These are phyloP conservation scores for Coemansia sp. DNA, from an alignment of 192 early-diverging fungal species.

Conservation along the genomic window DNA sequence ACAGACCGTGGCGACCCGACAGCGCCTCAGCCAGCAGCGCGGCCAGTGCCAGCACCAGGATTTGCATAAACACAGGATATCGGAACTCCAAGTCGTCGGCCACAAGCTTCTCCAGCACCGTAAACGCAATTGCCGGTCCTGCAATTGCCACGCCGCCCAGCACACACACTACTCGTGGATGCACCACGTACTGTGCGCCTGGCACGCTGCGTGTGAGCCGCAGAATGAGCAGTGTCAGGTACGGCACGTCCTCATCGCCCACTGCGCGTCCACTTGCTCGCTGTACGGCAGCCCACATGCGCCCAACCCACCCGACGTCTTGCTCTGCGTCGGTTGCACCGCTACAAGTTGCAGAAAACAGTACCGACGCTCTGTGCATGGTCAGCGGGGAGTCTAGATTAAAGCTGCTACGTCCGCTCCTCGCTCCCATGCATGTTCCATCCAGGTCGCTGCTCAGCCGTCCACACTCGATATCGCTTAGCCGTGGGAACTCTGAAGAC, in stretches of 20 bases:
- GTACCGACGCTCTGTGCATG: neutral
- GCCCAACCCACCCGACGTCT: neutral
- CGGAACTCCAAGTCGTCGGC: constrained; percentile 22
- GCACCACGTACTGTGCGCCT: constrained; percentile 8
- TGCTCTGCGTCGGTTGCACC: no score
- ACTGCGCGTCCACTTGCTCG: neutral
- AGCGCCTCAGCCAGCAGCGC: constrained; percentile 15
- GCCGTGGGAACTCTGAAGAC: constrained; percentile 1
- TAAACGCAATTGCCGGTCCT: constrained; percentile 3
- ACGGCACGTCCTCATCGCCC: constrained; percentile 21
- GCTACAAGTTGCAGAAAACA: neutral
- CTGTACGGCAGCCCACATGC: neutral
- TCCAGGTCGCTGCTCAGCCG: neutral
- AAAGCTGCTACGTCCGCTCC: neutral
- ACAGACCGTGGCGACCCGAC: constrained; percentile 15
- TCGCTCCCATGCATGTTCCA: neutral
- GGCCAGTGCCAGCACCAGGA: constrained; percentile 13
- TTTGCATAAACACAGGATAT: constrained; percentile 27
- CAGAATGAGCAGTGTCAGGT: constrained; percentile 14
- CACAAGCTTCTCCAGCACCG: constrained; percentile 24
- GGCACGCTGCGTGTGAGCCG: constrained; percentile 2
- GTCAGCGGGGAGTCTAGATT: constrained; percentile 1
- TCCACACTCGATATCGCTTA: neutral
- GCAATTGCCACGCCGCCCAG: constrained; percentile 16
- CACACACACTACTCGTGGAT: constrained; percentile 15